Percentiles rank a stretch among this genome's conserved stretches.
phyloP scores from a whole-genome alignment of 2,329 filamentous ascomycete genomes.

The Colletotrichum costaricense region DNA sequence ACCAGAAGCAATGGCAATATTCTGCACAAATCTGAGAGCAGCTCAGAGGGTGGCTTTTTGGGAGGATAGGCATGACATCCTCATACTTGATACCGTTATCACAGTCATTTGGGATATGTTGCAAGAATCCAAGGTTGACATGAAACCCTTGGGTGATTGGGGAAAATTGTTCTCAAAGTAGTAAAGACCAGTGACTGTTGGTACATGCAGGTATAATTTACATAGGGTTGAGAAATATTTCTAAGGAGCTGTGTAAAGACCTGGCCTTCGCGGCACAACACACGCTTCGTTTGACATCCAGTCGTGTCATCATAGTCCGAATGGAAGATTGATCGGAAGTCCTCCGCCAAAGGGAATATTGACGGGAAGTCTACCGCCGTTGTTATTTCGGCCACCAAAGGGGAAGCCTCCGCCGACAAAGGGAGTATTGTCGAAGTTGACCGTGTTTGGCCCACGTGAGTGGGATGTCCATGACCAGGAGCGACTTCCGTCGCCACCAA shows the following conservation, averaged over 20 bases:
- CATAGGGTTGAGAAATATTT: background rate
- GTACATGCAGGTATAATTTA: background rate
- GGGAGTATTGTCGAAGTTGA: conserved; percentile 21
- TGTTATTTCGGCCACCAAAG: conserved; percentile 13
- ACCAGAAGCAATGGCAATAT: no score
- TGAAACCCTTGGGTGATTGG: background rate
- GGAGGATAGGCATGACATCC: no score
- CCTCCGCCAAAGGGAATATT: conserved; percentile 18
- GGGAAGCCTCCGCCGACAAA: conserved; percentile 12
- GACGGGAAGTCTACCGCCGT: conserved; percentile 17
- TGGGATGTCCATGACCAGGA: conserved; percentile 22
- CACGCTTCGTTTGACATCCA: background rate
- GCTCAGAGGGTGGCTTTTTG: no score
- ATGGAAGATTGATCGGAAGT: conserved; percentile 23
- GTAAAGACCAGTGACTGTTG: background rate
- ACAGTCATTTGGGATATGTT: background rate
- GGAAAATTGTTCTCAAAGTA: background rate
- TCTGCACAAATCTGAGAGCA: no score
- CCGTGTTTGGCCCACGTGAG: background rate
- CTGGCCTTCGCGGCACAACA: background rate
- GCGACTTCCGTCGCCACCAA: conserved; percentile 13
- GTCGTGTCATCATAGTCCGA: conserved; percentile 6
- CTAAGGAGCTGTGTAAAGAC: background rate
- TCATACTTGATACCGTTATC: background rate
- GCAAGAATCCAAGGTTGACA: background rate